Conservation (phyloP, 257 asterid genomes). For the Striga asiatica region DNA sequence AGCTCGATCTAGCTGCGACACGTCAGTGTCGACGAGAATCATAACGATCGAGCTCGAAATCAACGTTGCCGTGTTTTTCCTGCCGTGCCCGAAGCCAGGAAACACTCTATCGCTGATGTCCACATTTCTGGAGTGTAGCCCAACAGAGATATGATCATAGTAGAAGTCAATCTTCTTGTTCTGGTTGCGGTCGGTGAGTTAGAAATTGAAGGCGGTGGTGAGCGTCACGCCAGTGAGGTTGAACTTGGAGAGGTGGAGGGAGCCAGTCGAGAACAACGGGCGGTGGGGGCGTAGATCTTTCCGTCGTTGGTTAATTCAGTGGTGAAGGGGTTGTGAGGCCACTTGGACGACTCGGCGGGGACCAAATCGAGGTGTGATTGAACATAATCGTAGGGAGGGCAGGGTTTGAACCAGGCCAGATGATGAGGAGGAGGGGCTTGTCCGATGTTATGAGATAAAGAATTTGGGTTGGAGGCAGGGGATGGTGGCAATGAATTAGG, state of each 20-base stretch:
- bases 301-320: conserved; percentile 63
- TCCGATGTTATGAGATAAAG: conserved; percentile 37
- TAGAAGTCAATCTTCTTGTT: conserved; percentile 42
- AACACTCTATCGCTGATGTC: conserved; percentile 50
- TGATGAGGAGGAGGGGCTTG: conserved; percentile 66
- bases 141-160: conserved; percentile 48
- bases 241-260: conserved; percentile 60
- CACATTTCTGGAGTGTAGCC: conserved; percentile 35
- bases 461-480: conserved; percentile 35
- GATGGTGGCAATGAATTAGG: conserved; percentile 49
- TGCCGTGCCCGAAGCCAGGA: conserved; percentile 49
- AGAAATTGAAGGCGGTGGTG: conserved; percentile 50
- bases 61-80: conserved; percentile 37
- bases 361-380: conserved; percentile 93
- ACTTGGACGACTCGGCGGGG: conserved; percentile 78
- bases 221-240: conserved; percentile 60
- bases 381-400: conserved; percentile 59
- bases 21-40: conserved; percentile 30
- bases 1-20: conserved; percentile 38
- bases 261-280: conserved; percentile 55
- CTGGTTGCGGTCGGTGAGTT: conserved; percentile 68
- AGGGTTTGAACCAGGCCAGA: conserved; percentile 68
- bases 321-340: conserved; percentile 70
- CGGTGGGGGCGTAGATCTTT: conserved; percentile 76
- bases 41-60: conserved; percentile 29